Base-by-base conservation (phyloP, 257 asterid genomes). In the Ballota nigra region DNA sequence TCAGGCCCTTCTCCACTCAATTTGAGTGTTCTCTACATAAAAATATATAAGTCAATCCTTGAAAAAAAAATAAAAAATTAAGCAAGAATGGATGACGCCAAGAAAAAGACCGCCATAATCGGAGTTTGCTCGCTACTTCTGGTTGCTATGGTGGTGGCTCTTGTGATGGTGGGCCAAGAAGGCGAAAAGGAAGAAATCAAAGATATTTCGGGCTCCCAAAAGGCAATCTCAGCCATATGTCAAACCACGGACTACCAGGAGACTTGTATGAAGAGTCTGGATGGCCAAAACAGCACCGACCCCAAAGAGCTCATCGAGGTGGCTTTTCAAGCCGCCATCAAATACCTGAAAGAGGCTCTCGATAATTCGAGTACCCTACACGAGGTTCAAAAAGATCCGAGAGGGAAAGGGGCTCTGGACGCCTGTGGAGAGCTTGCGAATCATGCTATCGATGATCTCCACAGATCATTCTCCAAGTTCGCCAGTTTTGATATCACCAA, bases 291-390 rank as follows among this genome's bases (percentile, higher is more conserved):
- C 77, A 67, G 86, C 53, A 74, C 82, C 65, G 88, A 92, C 76
- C 96, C 98, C 0, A 88, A 85, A 49, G 85, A 88, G 19, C 92
- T 94, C 43, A 83, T 91, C 10, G 77, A 78, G 75, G 71, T 71
- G 3, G 91, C 92, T 2, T 88, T 91, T 57, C 58, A 76, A 40
- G 83, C 71, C 0, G 81, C 97, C 15, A 80, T 83, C 6, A 22
- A 70, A 6, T 10, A 70, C 55, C 28, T 94, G 9, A 70, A 58
- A 0, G 73, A 73, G 2, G 92, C 92, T 0, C 75, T 73, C 9
- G 24, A 60, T 13, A 91, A 86, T 2, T 88, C 98, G 4, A 68
- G 83, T 0, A 33, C 78, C 5, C 41, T 91, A 22, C 20, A 68
- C 8, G 71, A 85, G 6, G 71, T 80, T 0, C 75, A 85, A 58